These are phyloP conservation scores for Lachancea kluyveri DNA, from an alignment of 805 yeast species.

Conservation along the genomic window DNA sequence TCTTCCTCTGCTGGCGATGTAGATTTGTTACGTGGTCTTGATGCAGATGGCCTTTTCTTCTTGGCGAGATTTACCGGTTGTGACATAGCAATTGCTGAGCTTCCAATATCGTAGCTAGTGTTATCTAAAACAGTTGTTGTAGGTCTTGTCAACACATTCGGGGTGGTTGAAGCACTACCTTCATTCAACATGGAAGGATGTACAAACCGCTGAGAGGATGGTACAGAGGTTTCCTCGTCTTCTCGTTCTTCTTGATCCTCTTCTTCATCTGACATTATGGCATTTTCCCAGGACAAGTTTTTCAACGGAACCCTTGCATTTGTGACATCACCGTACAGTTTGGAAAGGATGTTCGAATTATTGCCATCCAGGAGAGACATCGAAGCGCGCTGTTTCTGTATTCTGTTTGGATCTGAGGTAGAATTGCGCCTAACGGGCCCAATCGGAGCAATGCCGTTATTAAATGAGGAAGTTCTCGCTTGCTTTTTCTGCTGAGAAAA, in stretches of 20 bases:
- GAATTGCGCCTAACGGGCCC: constrained; percentile 7
- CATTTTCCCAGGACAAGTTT: constrained; percentile 11
- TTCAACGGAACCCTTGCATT: constrained; percentile 4
- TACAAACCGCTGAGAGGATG: constrained; percentile 1
- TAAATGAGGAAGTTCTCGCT: constrained; percentile 10
- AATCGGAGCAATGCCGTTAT: constrained; percentile 1
- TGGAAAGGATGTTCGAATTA: constrained; percentile 18
- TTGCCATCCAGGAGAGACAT: constrained; percentile 21
- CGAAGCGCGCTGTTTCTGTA: constrained; percentile 25
- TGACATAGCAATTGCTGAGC: constrained; percentile 1
- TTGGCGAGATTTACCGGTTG: no score
- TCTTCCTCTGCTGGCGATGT: constrained; percentile 17
- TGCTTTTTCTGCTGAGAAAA: constrained; percentile 7
- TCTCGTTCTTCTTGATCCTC: constrained; percentile 6
- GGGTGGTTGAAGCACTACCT: no score
- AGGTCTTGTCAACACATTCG: constrained; percentile 3
- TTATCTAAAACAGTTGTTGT: background rate
- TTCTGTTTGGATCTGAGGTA: constrained; percentile 14
- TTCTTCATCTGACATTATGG: constrained; percentile 11
- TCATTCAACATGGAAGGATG: no score
- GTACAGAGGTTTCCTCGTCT: background rate
- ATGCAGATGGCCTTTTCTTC: constrained; percentile 7
- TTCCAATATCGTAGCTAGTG: constrained; percentile 2
- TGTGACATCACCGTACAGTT: constrained; percentile 15
- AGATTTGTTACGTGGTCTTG: constrained; percentile 8